Conservation (phyloP, 345 rosid species). For the Moricandia arvensis region DNA sequence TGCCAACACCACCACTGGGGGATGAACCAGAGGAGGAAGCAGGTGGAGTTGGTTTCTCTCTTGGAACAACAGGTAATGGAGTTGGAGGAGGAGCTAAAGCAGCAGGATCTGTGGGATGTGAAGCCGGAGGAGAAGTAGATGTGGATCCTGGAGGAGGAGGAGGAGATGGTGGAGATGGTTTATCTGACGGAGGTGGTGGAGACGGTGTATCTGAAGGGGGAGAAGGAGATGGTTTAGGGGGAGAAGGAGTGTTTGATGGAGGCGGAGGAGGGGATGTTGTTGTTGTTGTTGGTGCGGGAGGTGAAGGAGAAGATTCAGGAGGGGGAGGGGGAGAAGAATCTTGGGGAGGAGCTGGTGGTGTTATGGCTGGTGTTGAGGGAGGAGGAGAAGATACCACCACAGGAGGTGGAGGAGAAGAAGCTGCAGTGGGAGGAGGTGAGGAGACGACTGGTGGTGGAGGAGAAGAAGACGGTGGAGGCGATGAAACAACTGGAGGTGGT, state of each 20-base stretch:
- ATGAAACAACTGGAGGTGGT: slow-evolving; percentile 45
- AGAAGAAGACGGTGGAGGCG: slow-evolving; percentile 46
- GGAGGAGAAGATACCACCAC: slow-evolving; percentile 33
- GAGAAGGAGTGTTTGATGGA: slow-evolving; percentile 41
- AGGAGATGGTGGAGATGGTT: slow-evolving; percentile 52
- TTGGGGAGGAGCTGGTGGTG: slow-evolving; percentile 59
- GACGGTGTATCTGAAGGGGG: slow-evolving; percentile 46
- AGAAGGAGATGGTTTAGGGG: slow-evolving; percentile 44
- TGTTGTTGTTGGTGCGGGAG: slow-evolving; percentile 27
- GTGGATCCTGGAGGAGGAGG: slow-evolving; percentile 53
- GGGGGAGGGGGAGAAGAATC: slow-evolving; percentile 46
- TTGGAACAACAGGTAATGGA: slow-evolving; percentile 62
- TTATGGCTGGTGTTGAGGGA: slow-evolving; percentile 47
- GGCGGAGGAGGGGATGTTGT: slow-evolving; percentile 40
- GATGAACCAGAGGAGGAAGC: slow-evolving; percentile 35
- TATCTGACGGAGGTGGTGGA: slow-evolving; percentile 21
- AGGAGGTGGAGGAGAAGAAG: slow-evolving; percentile 48
- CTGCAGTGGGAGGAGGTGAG: slow-evolving; percentile 48
- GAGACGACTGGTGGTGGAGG: slow-evolving; percentile 45
- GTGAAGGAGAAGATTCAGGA: slow-evolving; percentile 41
- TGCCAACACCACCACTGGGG: slow-evolving; percentile 36
- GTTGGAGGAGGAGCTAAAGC: slow-evolving; percentile 63
- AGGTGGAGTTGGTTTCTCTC: slow-evolving; percentile 68
- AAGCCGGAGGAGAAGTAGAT: slow-evolving; percentile 47
- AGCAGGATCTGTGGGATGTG: slow-evolving; percentile 48